Base-by-base conservation (phyloP, 495 filamentous ascomycete genomes). In the Glonium stellatum region DNA sequence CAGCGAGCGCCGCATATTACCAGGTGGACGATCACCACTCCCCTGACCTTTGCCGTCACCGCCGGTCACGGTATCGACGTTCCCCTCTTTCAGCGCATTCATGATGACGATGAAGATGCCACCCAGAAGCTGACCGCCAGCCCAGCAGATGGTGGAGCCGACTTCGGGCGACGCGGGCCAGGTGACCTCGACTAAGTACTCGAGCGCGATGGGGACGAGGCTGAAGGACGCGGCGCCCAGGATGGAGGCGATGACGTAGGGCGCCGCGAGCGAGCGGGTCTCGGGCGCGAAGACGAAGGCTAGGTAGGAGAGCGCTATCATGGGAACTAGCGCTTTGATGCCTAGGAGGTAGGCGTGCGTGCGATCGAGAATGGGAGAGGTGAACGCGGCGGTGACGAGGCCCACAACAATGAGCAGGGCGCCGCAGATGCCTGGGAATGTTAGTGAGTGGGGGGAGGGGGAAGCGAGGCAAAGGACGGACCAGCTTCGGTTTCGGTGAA, bases 361-460 rank as follows among this genome's bases (percentile, higher is more conserved):
- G 55, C 84, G 81, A 75, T 97, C 93, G 60, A 92, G 81, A 59
- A 97, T 78, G 8, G 93, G 93, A 0, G 82, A 86, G 2, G 83
- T 75, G 59, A 96, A 75, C 12, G 91, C 93, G 1, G 90, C 77
- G 27, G 79, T 62, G 37, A 96, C 76, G 9, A 98, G 83, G 21
- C 93, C 93, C 57, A 92, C 84, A 51, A 96, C 76, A 69, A 98
- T 97, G n/a, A 97, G 80, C 25, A 95, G 70, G 0, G 87, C 93
- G 61, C 93, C 93, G 12, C 87, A 87, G 71, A 97, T 89, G 53
- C 93, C 27, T 31, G 6, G 27, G 27, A 6, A 6, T 31, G 27
- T 31, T 31, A 31, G 6, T 31, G 6, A 31, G 27, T 31, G 27
- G 27, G 6, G 27, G 6, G 27, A 31, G 27, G 27, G 6, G 27